A percentile compares a stretch with the other conserved stretches of the same genome.
These are phyloP conservation scores for Rosellinia necatrix DNA, from an alignment of 2,329 filamentous ascomycete genomes.

Conservation along the genomic window DNA sequence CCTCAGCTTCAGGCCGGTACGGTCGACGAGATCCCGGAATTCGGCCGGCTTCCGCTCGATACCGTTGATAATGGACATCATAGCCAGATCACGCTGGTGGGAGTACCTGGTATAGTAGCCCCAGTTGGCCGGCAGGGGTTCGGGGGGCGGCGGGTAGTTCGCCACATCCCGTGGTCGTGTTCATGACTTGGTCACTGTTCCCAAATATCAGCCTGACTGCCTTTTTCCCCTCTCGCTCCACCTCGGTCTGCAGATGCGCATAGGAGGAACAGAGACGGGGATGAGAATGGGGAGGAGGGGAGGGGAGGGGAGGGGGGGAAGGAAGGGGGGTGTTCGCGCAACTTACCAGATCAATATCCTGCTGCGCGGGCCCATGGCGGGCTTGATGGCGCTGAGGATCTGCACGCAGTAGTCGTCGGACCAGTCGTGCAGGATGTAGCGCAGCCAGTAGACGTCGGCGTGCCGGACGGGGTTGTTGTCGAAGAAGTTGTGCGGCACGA, in stretches of 20 bases:
- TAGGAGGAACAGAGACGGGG: too few species aligned
- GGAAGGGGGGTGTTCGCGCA: background rate
- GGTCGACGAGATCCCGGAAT: slow-evolving; percentile 36
- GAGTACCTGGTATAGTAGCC: slow-evolving; percentile 42
- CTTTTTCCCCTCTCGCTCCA: background rate
- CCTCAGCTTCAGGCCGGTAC: slow-evolving; percentile 38
- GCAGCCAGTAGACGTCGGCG: slow-evolving; percentile 24
- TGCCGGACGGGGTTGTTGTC: slow-evolving; percentile 37
- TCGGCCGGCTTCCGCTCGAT: slow-evolving; percentile 44
- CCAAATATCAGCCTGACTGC: background rate
- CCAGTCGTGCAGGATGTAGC: slow-evolving; percentile 41
- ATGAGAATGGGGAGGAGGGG: too few species aligned
- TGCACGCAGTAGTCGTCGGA: slow-evolving; percentile 41
- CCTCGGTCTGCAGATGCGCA: too few species aligned
- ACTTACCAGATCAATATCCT: slow-evolving; percentile 28
- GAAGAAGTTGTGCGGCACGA: slow-evolving; percentile 42
- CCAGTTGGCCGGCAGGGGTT: slow-evolving; percentile 42
- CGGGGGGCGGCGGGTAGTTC: slow-evolving; percentile 39
- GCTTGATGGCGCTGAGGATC: slow-evolving; percentile 33
- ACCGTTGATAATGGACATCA: slow-evolving; percentile 44
- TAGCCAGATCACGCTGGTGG: slow-evolving; percentile 40
- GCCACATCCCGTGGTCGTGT: slow-evolving; percentile 39
- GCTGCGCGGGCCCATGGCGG: slow-evolving; percentile 27
- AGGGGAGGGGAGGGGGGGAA: too few species aligned
- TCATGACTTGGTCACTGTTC: slow-evolving; percentile 44